Percentiles rank a stretch among this genome's conserved stretches.
phyloP scores from a whole-genome alignment of 257 asterid genomes.

The Eustoma russellianum region DNA sequence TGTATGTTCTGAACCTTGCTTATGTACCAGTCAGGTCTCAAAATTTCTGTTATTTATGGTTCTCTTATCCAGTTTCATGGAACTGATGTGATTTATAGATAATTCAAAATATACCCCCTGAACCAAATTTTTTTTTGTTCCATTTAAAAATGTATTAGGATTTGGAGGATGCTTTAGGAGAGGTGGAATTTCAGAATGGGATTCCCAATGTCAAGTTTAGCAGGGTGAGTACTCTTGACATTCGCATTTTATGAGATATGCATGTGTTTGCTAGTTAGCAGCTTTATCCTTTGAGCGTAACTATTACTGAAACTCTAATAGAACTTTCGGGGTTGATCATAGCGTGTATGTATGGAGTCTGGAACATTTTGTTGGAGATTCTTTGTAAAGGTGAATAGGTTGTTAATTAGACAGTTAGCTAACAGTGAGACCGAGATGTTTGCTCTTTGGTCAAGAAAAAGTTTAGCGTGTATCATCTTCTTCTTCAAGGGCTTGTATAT shows the following conservation, averaged over 20 bases:
- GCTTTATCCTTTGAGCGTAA: too few relatives aligned
- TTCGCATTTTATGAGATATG: background rate
- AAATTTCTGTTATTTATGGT: constrained; percentile 10
- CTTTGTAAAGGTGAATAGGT: too few relatives aligned
- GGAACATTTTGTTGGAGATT: too few relatives aligned
- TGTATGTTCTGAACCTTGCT: constrained; percentile 40
- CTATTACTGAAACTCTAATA: too few relatives aligned
- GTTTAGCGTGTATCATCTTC: too few relatives aligned
- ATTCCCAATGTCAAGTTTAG: constrained; percentile 81
- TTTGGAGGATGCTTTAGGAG: constrained; percentile 64
- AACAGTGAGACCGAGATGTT: too few relatives aligned
- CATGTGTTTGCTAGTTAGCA: too few relatives aligned
- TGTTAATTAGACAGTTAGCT: too few relatives aligned
- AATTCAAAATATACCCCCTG: background rate
- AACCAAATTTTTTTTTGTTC: background rate
- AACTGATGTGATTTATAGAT: background rate
- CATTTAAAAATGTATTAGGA: constrained; percentile 45
- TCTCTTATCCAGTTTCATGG: background rate
- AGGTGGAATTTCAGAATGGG: constrained; percentile 60
- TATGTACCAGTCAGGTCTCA: background rate
- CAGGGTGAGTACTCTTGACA: constrained; percentile 45
- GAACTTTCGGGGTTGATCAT: too few relatives aligned
- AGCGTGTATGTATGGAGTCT: too few relatives aligned
- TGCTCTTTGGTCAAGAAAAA: too few relatives aligned
- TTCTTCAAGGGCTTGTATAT: background rate